Base-by-base conservation (phyloP, 768 basidiomycete genomes). In the Polyporus arcularius region DNA sequence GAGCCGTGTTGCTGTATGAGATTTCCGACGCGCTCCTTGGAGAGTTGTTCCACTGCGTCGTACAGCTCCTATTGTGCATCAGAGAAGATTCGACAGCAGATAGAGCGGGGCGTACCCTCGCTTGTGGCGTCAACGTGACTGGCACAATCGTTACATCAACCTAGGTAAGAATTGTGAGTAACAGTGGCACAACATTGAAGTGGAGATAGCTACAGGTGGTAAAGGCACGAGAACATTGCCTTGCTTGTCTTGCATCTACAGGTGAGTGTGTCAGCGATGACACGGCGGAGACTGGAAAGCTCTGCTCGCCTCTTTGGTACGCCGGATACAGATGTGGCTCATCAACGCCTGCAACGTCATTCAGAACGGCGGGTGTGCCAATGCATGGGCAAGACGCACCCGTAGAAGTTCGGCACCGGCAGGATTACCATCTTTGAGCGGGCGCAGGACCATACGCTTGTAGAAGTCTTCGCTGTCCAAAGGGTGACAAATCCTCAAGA, bases 401-500 rank as follows among this genome's bases (percentile, higher is more conserved):
- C 85, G 80, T 40, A 95, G 74, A 38, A 95, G 71, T 70, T 89
- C 86, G 39, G 81, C 85, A 16, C 93, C 93, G 38, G 79, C 65
- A 0, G 88, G 78, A 55, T 86, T 79, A 5, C 87, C 92, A 35
- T 85, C 74, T 64, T 88, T 88, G 56, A 95, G 71, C 2, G 94
- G 94, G 8, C 94, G 85, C 40, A 94, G 74, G 15, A 97, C 78
- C 16, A 94, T 77, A 11, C 90, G 77, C 66, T 89, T 91, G 80
- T 86, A 96, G 67, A 89, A 89, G 57, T 92, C 88, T 53, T 88
- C 86, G 10, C 92, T 82, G 70, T 96, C 91, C 6, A 97, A 75
- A 0, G 95, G 95, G 40, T 76, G 81, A 69, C 95, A 97, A n/a
- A 96, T 86, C 69, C 78, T 82, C 39, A 96, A 80, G 75, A 97